Percentiles rank a stretch among this genome's conserved stretches.
These are phyloP conservation scores for Amylostereum chailletii DNA, from an alignment of 1,284 basidiomycete genomes.

Conservation along the genomic window DNA sequence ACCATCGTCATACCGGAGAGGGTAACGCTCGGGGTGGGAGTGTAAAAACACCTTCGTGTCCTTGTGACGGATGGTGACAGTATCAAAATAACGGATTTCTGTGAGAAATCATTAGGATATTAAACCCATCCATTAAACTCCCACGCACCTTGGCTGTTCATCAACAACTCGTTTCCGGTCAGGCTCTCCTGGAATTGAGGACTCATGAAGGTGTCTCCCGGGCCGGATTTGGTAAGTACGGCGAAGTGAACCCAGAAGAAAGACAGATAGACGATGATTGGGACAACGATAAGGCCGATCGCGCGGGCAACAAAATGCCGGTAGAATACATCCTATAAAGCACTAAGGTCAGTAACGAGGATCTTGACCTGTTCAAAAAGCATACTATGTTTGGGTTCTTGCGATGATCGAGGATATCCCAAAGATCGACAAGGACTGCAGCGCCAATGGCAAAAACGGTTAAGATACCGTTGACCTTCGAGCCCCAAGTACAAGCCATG, in stretches of 20 bases:
- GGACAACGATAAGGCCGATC: slow-evolving; percentile 82
- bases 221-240: slow-evolving; percentile 83
- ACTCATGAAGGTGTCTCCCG: slow-evolving; percentile 97
- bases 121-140: background rate
- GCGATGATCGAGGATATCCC: slow-evolving; percentile 88
- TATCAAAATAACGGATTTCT: slow-evolving; percentile 95
- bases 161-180: slow-evolving; percentile 82
- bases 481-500: slow-evolving; percentile 93
- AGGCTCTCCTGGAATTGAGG: slow-evolving; percentile 97
- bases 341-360: background rate
- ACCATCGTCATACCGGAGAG: slow-evolving; percentile 92
- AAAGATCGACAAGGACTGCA: slow-evolving; percentile 90
- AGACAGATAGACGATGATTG: slow-evolving; percentile 85
- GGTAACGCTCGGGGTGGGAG: slow-evolving; percentile 87
- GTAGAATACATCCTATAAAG: slow-evolving; percentile 74
- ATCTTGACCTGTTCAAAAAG: slow-evolving; percentile 4
- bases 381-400: slow-evolving; percentile 80
- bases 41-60: slow-evolving; percentile 91
- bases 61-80: slow-evolving; percentile 83
- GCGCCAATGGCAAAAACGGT: slow-evolving; percentile 87
- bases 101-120: slow-evolving; percentile 4
- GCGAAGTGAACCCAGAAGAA: slow-evolving; percentile 98
- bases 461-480: slow-evolving; percentile 96
- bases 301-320: slow-evolving; percentile 86
- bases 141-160: slow-evolving; percentile 77